Evolutionary conservation across 306 rosid species (phyloP).

Genomic region (Lathyrus aphaca): DNA sequence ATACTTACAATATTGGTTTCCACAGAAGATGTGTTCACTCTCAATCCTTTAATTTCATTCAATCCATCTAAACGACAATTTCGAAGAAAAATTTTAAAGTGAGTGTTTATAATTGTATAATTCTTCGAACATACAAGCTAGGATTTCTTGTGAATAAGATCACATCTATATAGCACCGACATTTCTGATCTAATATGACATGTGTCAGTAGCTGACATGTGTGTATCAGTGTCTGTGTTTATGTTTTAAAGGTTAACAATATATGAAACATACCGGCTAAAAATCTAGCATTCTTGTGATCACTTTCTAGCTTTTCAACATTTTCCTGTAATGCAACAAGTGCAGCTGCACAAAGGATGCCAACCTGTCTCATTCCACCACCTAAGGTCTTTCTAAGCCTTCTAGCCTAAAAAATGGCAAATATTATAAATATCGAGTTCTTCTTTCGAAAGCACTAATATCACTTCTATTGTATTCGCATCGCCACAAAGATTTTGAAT

Average conservation of each 20-base stretch:
- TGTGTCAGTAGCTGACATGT: not conserved
- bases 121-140: not conserved
- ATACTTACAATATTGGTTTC: conserved; percentile 86
- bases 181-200: not conserved
- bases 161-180: not conserved
- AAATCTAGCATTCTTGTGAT: conserved; percentile 72
- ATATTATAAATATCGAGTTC: conserved; percentile 12
- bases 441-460: conserved; percentile 2
- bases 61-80: conserved; percentile 55
- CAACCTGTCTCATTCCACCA: conserved; percentile 95
- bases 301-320: conserved; percentile 66
- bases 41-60: conserved; percentile 61
- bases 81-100: not conserved
- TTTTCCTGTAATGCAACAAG: conserved; percentile 73
- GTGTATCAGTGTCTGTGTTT: not conserved
- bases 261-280: conserved; percentile 60
- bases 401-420: conserved; percentile 61
- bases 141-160: not conserved
- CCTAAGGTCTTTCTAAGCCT: conserved; percentile 84
- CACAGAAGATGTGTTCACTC: conserved; percentile 52
- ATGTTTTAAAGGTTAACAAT: not conserved
- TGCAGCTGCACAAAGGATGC: conserved; percentile 90
- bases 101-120: not conserved
- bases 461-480: not conserved
- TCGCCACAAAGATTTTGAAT: not conserved